Evolutionary conservation across 768 basidiomycete species (phyloP).

Genomic region (Lepiota subincarnata): DNA sequence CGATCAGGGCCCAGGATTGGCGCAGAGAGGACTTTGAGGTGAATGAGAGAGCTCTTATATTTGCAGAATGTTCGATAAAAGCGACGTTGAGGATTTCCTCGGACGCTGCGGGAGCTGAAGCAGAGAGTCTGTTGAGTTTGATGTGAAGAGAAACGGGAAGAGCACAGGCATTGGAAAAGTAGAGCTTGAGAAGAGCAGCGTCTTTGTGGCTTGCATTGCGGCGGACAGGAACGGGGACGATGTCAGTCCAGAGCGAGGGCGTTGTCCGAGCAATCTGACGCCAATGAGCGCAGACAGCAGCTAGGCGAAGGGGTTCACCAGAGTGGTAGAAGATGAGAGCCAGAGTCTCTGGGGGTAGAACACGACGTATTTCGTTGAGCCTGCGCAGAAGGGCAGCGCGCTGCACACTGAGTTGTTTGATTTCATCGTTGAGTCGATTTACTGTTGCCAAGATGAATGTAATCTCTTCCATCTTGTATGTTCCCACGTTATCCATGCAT

Average conservation of each 20-base stretch:
- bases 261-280: slow-evolving; percentile 1
- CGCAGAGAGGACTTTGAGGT: slow-evolving; percentile 7
- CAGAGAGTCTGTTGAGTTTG: slow-evolving; percentile 9
- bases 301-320: background rate
- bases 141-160: slow-evolving; percentile 8
- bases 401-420: background rate
- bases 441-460: slow-evolving; percentile 5
- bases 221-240: background rate
- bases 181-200: slow-evolving; percentile 7
- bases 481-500: background rate
- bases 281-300: slow-evolving; percentile 7
- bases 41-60: background rate
- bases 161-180: slow-evolving; percentile 6
- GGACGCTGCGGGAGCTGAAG: background rate
- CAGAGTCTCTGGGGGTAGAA: slow-evolving; percentile 8
- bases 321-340: slow-evolving; percentile 3
- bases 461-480: background rate
- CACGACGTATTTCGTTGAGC: slow-evolving; percentile 2
- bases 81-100: slow-evolving; percentile 6
- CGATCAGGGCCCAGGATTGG: slow-evolving; percentile 8
- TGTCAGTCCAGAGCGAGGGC: background rate
- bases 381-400: slow-evolving; percentile 4
- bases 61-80: background rate
- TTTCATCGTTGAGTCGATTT: background rate
- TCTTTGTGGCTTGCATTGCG: background rate